phyloP scores from a whole-genome alignment of 2,329 filamentous ascomycete species.

The Calonectria naviculata region DNA sequence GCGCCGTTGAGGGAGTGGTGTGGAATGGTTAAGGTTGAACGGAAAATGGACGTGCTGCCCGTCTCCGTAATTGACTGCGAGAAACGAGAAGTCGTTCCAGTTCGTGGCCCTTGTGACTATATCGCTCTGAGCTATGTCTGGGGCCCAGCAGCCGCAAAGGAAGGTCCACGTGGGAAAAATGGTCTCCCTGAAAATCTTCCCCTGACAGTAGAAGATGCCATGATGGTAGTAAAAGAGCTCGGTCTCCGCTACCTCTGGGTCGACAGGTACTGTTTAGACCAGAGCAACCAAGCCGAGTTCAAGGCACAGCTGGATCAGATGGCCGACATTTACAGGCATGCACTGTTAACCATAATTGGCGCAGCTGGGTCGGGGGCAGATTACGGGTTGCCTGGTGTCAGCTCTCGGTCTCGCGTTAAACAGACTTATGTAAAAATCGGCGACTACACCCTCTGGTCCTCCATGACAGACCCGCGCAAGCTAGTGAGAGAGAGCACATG shows the following conservation, averaged over 20 bases:
- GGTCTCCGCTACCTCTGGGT: conserved; percentile 22
- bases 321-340: conserved; percentile 24
- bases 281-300: conserved; percentile 18
- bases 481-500: conserved; percentile 11
- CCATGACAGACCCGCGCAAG: conserved; percentile 15
- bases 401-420: conserved; percentile 6
- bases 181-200: conserved; percentile 9
- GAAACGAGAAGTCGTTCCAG: conserved; percentile 2
- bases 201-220: conserved; percentile 21
- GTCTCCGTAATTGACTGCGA: conserved; percentile 22
- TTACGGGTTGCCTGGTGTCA: conserved; percentile 18
- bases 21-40: not conserved
- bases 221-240: conserved; percentile 20
- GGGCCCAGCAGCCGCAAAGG: not conserved
- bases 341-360: conserved; percentile 14
- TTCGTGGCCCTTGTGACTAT: conserved; percentile 17
- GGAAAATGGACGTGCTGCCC: conserved; percentile 12
- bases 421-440: conserved; percentile 16
- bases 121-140: conserved; percentile 24
- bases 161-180: not conserved
- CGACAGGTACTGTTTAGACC: conserved; percentile 24
- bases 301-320: conserved; percentile 20
- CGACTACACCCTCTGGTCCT: conserved; percentile 20
- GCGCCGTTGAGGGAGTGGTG: conserved; percentile 4
- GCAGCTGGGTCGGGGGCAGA: conserved; percentile 19